Conservation (phyloP, 1,139 yeast species). For the Saccharomyces hybrid region DNA sequence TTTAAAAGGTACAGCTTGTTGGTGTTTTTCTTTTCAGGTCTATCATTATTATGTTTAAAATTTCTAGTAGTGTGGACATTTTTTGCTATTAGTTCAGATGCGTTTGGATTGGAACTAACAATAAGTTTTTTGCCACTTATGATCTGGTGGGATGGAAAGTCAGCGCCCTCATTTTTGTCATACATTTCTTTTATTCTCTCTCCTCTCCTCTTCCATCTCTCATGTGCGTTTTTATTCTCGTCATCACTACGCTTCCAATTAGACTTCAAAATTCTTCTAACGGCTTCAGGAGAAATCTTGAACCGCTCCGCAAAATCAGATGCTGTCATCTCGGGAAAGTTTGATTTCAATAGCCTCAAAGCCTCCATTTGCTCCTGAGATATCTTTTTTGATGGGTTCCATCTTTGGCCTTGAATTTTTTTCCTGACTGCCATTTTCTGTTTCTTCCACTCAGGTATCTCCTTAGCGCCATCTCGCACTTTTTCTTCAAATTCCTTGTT, state of each 20-base stretch:
- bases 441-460: constrained; percentile 57
- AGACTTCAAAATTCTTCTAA: constrained; percentile 69
- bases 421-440: constrained; percentile 55
- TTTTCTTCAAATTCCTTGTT: constrained; percentile 3
- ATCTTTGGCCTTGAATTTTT: constrained; percentile 48
- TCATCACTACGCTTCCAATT: constrained; percentile 67
- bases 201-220: constrained; percentile 47
- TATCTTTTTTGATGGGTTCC: constrained; percentile 67
- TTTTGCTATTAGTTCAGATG: neutral
- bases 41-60: neutral
- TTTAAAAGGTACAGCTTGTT: constrained; percentile 1
- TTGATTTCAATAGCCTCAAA: constrained; percentile 48
- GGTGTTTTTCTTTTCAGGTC: neutral
- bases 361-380: constrained; percentile 67
- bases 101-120: neutral
- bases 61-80: neutral
- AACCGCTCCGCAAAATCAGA: constrained; percentile 58
- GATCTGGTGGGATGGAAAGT: neutral
- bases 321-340: constrained; percentile 53
- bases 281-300: constrained; percentile 73
- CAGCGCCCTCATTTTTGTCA: constrained; percentile 2
- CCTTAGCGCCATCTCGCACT: constrained; percentile 5
- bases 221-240: constrained; percentile 37
- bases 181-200: constrained; percentile 22
- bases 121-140: constrained; percentile 2